These are phyloP conservation scores for Lasiodiplodia sp. DNA, from an alignment of 2,329 filamentous ascomycete genomes.

Conservation along the genomic window DNA sequence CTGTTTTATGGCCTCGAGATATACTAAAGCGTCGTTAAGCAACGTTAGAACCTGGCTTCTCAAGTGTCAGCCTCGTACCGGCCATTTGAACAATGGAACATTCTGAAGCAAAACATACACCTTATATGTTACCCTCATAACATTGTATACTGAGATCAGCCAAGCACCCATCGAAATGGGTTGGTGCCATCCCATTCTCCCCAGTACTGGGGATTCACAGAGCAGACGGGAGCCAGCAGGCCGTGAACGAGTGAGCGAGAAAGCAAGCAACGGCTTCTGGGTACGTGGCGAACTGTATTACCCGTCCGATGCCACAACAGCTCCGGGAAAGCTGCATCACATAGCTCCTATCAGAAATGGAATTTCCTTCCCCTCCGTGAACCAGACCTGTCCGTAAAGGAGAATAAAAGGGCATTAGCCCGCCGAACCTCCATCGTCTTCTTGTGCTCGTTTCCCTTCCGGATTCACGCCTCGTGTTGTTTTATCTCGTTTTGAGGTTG, in stretches of 20 bases:
- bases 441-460: slow-evolving; percentile 1
- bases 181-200: background rate
- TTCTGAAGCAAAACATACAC: slow-evolving; percentile 1
- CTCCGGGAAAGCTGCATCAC: slow-evolving; percentile 3
- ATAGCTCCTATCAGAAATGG: slow-evolving; percentile 9
- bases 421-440: background rate
- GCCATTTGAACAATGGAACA: background rate
- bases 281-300: background rate
- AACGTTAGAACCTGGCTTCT: slow-evolving; percentile 6
- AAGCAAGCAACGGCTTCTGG: background rate
- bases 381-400: background rate
- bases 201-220: background rate
- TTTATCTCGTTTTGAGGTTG: background rate
- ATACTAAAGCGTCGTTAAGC: background rate
- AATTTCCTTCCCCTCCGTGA: background rate
- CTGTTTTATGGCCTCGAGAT: background rate
- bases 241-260: background rate
- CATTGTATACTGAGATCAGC: background rate
- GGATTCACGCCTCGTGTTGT: background rate
- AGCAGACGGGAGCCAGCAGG: background rate
- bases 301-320: slow-evolving; percentile 3
- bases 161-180: background rate
- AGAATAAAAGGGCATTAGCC: slow-evolving; percentile 14
- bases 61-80: slow-evolving; percentile 4
- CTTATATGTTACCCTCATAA: background rate